phyloP scores from a whole-genome alignment of 2,329 filamentous ascomycete genomes.

The Alternaria postmessia region DNA sequence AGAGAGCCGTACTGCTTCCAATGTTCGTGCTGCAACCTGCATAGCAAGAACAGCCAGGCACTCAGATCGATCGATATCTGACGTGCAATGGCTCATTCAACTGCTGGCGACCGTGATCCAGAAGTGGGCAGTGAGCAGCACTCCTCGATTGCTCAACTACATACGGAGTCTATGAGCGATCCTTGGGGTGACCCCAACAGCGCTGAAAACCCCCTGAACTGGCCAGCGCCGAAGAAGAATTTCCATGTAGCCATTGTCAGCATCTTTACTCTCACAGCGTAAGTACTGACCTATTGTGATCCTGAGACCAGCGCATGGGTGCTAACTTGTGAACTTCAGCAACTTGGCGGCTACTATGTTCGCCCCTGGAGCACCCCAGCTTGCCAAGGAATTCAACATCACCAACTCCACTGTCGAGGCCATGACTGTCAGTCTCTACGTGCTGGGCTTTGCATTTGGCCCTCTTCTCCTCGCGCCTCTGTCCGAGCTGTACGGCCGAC shows the following conservation, averaged over 20 bases:
- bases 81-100: too few relatives aligned
- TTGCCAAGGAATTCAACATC: not conserved
- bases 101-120: too few relatives aligned
- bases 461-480: not conserved
- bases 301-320: too few relatives aligned
- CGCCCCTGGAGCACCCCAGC: not conserved
- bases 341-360: not conserved
- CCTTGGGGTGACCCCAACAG: not conserved
- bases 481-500: not conserved
- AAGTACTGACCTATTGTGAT: not conserved
- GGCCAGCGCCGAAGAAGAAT: too few relatives aligned
- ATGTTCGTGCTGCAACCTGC: too few relatives aligned
- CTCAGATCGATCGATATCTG: too few relatives aligned
- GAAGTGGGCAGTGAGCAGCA: too few relatives aligned
- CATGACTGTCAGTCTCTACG: not conserved
- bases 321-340: not conserved
- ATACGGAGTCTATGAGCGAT: too few relatives aligned
- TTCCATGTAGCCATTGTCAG: not conserved
- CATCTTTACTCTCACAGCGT: not conserved
- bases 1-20: too few relatives aligned
- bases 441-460: too few relatives aligned
- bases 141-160: too few relatives aligned
- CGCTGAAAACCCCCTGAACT: not conserved
- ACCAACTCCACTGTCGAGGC: not conserved
- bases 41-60: too few relatives aligned